Conservation (phyloP, 2,329 filamentous ascomycete genomes). For the Monosporascus cannonballus region DNA sequence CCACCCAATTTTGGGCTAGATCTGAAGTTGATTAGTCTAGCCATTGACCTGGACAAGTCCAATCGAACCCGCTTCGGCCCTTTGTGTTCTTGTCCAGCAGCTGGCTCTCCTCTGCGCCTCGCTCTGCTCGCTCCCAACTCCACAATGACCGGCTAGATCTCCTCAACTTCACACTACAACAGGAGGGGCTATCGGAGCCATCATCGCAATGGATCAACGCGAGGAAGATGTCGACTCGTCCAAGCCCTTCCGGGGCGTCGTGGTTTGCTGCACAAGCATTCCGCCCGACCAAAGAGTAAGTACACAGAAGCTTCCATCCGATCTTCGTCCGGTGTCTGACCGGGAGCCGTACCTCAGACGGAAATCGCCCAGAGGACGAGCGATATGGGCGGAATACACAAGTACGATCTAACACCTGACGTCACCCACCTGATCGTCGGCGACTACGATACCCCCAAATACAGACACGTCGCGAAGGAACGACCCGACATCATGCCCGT, state of each 20-base stretch:
- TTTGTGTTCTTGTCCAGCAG: too few species aligned
- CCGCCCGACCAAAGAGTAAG: slow-evolving; percentile 70
- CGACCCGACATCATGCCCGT: slow-evolving; percentile 81
- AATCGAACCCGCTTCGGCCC: too few species aligned
- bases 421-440: slow-evolving; percentile 93
- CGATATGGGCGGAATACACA: slow-evolving; percentile 82
- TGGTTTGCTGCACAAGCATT: slow-evolving; percentile 85
- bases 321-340: neutral
- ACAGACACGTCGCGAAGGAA: slow-evolving; percentile 88
- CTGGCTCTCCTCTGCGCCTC: too few species aligned
- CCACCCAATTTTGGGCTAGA: too few species aligned
- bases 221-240: slow-evolving; percentile 43
- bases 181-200: neutral
- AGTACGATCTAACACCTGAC: slow-evolving; percentile 89
- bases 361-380: slow-evolving; percentile 58
- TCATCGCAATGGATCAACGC: slow-evolving; percentile 7
- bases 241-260: slow-evolving; percentile 61
- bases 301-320: slow-evolving; percentile 12
- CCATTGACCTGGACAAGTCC: too few species aligned
- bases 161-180: too few species aligned
- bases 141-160: too few species aligned
- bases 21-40: too few species aligned
- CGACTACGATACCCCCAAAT: slow-evolving; percentile 84
- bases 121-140: too few species aligned
- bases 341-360: slow-evolving; percentile 26